Evolutionary conservation across 805 yeast genomes (phyloP).

Genomic region (Wickerhamomyces silvicola): DNA sequence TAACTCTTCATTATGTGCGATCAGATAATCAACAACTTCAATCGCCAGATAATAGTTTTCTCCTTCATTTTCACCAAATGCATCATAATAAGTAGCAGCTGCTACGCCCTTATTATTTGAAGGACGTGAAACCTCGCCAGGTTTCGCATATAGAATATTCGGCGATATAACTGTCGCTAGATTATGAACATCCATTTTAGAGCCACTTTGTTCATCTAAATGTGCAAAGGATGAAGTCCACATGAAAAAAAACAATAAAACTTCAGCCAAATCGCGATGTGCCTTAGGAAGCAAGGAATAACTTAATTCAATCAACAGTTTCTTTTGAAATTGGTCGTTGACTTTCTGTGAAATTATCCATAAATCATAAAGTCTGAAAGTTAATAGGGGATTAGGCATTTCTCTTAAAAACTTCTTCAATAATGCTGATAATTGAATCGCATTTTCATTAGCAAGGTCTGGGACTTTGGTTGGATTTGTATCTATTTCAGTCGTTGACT

Average conservation of each 20-base stretch:
- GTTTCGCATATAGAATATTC: constrained; percentile 65
- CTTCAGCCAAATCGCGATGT: constrained; percentile 83
- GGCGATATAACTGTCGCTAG: constrained; percentile 95
- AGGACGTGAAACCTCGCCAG: constrained; percentile 26
- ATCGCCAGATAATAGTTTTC: constrained; percentile 83
- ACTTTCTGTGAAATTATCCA: constrained; percentile 69
- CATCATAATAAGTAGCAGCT: constrained; percentile 28
- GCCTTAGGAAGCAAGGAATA: constrained; percentile 76
- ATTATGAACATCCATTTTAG: constrained; percentile 95
- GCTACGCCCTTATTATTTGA: constrained; percentile 15
- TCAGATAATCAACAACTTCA: constrained; percentile 80
- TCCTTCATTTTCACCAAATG: constrained; percentile 39
- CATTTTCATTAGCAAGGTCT: constrained; percentile 65
- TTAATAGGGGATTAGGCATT: constrained; percentile 84
- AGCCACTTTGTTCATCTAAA: constrained; percentile 82
- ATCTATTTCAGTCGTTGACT: constrained; percentile 69
- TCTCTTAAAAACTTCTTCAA: constrained; percentile 89
- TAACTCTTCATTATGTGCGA: constrained; percentile 74
- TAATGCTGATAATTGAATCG: constrained; percentile 89
- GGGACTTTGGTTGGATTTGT: constrained; percentile 65
- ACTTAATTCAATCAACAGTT: constrained; percentile 51
- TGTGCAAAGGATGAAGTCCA: constrained; percentile 97
- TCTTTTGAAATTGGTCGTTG: constrained; percentile 38
- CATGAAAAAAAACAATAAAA: constrained; percentile 73
- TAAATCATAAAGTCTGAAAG: constrained; percentile 64